Conservation (phyloP, 345 rosid species). For the Moringa oleifera region DNA sequence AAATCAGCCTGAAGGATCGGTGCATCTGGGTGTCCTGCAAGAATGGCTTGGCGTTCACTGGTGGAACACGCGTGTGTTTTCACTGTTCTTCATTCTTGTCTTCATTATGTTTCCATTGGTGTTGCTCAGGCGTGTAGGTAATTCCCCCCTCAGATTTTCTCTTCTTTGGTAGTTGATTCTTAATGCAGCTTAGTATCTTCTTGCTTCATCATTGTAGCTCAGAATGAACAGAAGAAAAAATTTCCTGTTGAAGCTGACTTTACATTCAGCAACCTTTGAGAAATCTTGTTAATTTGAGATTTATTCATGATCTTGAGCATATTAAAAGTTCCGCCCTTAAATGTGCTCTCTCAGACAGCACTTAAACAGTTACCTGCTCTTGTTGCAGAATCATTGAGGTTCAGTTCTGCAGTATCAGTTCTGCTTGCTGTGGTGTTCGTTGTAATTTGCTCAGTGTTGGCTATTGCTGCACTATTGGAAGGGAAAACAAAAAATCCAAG, state of each 20-base stretch:
- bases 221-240: too few species aligned
- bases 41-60: constrained; percentile 84
- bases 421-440: constrained; percentile 74
- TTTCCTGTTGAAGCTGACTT: too few species aligned
- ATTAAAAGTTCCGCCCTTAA: too few species aligned
- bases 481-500: constrained; percentile 63
- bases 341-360: too few species aligned
- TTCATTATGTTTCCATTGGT: constrained; percentile 67
- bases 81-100: constrained; percentile 45
- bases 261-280: too few species aligned
- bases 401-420: constrained; percentile 59
- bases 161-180: too few species aligned
- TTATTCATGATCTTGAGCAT: too few species aligned
- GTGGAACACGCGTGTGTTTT: constrained; percentile 77
- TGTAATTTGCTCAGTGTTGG: constrained; percentile 57
- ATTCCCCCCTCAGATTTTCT: constrained; percentile 2
- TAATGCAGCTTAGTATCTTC: too few species aligned
- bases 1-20: constrained; percentile 40
- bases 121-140: constrained; percentile 56
- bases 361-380: background rate
- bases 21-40: constrained; percentile 75
- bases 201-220: too few species aligned
- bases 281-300: too few species aligned
- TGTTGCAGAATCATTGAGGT: constrained; percentile 55
- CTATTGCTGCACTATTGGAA: constrained; percentile 49